Evolutionary conservation across 345 rosid genomes (phyloP), one percentile per base, ranked within the genome.

Genomic region (Populus euphratica): DNA sequence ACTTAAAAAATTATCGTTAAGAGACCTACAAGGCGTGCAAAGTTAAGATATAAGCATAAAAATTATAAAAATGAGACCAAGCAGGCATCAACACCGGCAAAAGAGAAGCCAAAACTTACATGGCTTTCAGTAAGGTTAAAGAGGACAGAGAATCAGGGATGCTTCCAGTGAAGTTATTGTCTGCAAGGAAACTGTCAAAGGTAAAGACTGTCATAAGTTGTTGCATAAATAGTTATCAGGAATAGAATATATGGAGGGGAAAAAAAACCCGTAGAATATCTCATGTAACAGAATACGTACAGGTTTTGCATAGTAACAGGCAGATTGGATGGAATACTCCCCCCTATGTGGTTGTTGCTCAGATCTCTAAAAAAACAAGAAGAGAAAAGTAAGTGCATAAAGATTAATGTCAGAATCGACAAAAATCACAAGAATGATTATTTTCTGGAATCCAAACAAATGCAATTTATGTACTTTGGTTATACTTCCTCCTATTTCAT

Each of bases 321-420:
- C 78, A 96, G 87, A 84, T 56, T 88, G 78, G 91, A 77, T 38
- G 99, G 99, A 79, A 96, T 94, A 81, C 76, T 87, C 64, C 99
- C 99, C 33, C 99, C 98, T 33, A 96, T 96, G 47, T 13, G 92
- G 80, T 96, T 96, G 87, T 88, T 94, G 89, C 97, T 94, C 54
- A 96, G 87, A 82, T 91, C 97, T 87, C 99, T 96, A 92, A 77
- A 70, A 78, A 18, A 73, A 72, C 56, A 59, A 59, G 4, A 9
- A 59, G 23, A 59, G 29, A 59, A n/a, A 14, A n/a, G 76, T 38
- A 78, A 78, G 16, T 74, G 43, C 38, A 64, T 49, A 77, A 70
- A 36, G 5, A 56, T 33, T 38, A 76, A 7, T 70, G 38, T 71
- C 69, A 78, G 41, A 17, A 47, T 59, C 64, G 47, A 47, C 18